Percentiles rank a stretch among this genome's conserved stretches.
Evolutionary conservation across 2,329 filamentous ascomycete species (phyloP).

Genomic region (Fusarium drepaniforme): DNA sequence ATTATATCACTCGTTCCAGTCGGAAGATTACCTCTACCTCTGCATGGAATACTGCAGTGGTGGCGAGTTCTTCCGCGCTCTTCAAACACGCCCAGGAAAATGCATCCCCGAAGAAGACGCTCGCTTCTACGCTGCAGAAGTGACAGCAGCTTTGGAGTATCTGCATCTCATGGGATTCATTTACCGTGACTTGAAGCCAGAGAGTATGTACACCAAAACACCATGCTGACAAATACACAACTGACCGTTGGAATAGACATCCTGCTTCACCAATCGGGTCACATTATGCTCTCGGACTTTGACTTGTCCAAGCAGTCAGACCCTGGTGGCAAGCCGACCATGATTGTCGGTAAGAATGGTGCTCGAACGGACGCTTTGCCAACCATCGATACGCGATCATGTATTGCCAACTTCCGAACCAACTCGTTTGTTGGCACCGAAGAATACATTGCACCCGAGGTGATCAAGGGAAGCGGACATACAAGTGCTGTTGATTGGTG

Average conservation of each 20-base stretch:
- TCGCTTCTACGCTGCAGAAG: conserved; percentile 96
- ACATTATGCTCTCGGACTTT: conserved; percentile 99
- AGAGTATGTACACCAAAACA: conserved; percentile 71
- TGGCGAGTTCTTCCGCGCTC: conserved; percentile 96
- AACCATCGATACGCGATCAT: conserved; percentile 98
- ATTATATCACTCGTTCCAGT: conserved; percentile 98
- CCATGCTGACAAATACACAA: conserved; percentile 12
- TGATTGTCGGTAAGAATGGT: conserved; percentile 94
- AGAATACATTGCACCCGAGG: conserved; percentile 98
- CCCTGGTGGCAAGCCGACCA: conserved; percentile 93
- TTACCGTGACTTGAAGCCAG: conserved; percentile 96
- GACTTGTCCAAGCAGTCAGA: conserved; percentile 98
- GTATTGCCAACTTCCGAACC: conserved; percentile 97
- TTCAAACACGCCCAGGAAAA: conserved; percentile 97
- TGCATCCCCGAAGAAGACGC: conserved; percentile 98
- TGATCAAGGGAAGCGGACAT: conserved; percentile 98
- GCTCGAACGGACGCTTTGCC: conserved; percentile 88
- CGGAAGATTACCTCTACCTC: conserved; percentile 97
- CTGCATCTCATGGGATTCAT: conserved; percentile 99
- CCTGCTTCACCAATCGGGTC: conserved; percentile 96
- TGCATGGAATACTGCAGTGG: conserved; percentile 99
- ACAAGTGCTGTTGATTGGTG: conserved; percentile 99
- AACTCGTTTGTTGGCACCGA: conserved; percentile 99
- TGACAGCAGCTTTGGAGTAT: conserved; percentile 96
- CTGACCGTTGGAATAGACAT: conserved; percentile 74